Evolutionary conservation across 306 rosid species (phyloP), one percentile per base, ranked within the genome.

Genomic region (Carpinus fangiana): DNA sequence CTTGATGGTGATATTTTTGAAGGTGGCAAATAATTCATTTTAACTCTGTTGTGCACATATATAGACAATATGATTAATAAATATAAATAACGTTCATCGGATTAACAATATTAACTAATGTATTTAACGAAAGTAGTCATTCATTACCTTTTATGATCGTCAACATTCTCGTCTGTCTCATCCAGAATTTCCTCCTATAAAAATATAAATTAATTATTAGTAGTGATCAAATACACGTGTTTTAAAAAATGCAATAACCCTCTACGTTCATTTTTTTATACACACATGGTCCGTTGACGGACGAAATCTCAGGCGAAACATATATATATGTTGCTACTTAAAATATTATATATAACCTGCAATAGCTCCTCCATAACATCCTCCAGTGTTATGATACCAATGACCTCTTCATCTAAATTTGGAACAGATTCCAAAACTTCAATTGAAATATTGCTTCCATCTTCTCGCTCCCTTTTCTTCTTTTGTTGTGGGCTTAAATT

Each of bases 321-420:
- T 23, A 23, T 23, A 23, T 23, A 31, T 31, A 28, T 48, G 8
- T 13, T 61, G 28, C 1, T 26, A 60, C 16, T 23, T 47, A 47
- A 60, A 47, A 46, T 36, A 55, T 76, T 43, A 31, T 31, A 31
- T 31, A 2, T 31, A 86, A 92, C 98, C 93, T 94, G 98, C 36
- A 94, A 67, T 14, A 94, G 77, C 79, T 92, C 90, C 76, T 94
- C 98, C 87, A 94, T 88, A 50, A 92, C 90, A 90, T 94, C 96
- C 81, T 94, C 98, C 88, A 92, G 84, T 12, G 97, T 92, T 56
- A 94, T 89, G 82, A 94, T 89, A 13, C 98, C 97, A 52, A 89
- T 74, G 14, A 84, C 88, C 56, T 88, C 97, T 54, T 89, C 96
- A 72, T 85, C 86, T n/a, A 34, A 36, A 81, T 65, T 72, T 48